Base-by-base conservation (phyloP, 164 flowering plant genomes). In the Berberis vulgaris region DNA sequence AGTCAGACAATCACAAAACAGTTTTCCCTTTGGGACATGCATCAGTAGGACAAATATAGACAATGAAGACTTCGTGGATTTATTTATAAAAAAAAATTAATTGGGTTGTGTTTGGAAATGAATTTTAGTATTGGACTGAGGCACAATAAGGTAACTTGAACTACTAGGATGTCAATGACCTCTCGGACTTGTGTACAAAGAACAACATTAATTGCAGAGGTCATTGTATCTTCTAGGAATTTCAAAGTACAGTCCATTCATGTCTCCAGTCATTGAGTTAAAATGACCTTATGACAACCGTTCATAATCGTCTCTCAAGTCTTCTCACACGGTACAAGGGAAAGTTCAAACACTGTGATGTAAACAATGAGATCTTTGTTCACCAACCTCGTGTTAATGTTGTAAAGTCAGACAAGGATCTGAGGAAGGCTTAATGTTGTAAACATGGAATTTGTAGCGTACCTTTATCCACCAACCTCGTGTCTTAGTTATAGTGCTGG, bases 201-300 rank as follows among this genome's bases (percentile, higher is more conserved):
- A 70, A 86, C 70, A 77, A 76, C 57, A 86, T 94, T 11, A 76
- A 82, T 56, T 64, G 72, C 47, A 83, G 97, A 47, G 97, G 98
- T 44, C 98, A 94, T 67, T 88, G 96, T 64, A 91, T 94, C 66
- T 91, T 94, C 78, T 91, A 97, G 98, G 97, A 91, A 73, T 96
- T 85, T 38, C 77, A 83, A 55, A 60, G 38, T 67, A 68, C 82
- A 0, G 80, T 91, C 62, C 98, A 88, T 71, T 68, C 72, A 58
- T 94, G 98, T 97, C 66, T 94, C 59, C 74, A 58, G 52, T 60
- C 80, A 2, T 74, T 94, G 67, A 81, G 63, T 80, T 77, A 75
- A 45, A 67, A 54, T 62, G 95, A 90, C 67, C 61, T 93, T 62
- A 63, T n/a, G 76, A 67, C 76, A 40, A 97, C 97, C 26, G 88